Evolutionary conservation across 2,329 filamentous ascomycete species (phyloP).

Genomic region (Westerdykella sp.): DNA sequence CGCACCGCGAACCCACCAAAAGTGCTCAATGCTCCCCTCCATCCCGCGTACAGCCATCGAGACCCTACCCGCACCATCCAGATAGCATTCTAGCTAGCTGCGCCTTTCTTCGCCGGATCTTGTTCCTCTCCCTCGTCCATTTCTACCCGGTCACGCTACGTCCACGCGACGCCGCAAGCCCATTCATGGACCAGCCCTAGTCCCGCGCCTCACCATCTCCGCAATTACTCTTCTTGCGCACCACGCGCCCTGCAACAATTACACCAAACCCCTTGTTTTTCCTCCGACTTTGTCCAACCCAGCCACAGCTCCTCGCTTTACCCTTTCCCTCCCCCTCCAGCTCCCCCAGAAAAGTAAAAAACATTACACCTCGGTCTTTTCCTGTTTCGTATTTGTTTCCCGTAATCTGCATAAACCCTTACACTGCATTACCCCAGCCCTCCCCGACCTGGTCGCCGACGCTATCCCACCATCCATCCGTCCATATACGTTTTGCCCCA

Average conservation of each 20-base stretch:
- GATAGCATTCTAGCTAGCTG: no score
- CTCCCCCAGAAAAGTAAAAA: no score
- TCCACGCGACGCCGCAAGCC: constrained; percentile 5
- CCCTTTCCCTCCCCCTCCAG: constrained; percentile 3
- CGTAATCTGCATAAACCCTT: constrained; percentile 13
- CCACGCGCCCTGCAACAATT: constrained; percentile 36
- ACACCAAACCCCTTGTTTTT: constrained; percentile 26
- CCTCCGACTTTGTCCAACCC: constrained; percentile 14
- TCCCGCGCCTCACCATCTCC: constrained; percentile 7
- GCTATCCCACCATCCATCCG: no score
- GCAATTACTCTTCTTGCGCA: constrained; percentile 33
- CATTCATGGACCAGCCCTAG: constrained; percentile 27
- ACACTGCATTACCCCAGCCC: not conserved
- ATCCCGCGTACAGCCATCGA: no score
- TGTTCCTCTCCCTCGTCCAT: constrained; percentile 2
- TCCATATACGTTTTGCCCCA: no score
- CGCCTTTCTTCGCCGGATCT: no score
- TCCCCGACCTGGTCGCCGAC: not conserved
- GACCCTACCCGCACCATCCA: no score
- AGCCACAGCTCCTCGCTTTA: constrained; percentile 11
- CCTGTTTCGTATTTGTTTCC: constrained; percentile 10
- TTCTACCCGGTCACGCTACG: constrained; percentile 17
- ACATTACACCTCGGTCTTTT: constrained; percentile 8
- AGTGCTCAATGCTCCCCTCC: no score
- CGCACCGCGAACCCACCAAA: no score